Percentiles rank a stretch among this genome's conserved stretches.
phyloP scores from a whole-genome alignment of 345 rosid species.

The Clausena lansium region DNA sequence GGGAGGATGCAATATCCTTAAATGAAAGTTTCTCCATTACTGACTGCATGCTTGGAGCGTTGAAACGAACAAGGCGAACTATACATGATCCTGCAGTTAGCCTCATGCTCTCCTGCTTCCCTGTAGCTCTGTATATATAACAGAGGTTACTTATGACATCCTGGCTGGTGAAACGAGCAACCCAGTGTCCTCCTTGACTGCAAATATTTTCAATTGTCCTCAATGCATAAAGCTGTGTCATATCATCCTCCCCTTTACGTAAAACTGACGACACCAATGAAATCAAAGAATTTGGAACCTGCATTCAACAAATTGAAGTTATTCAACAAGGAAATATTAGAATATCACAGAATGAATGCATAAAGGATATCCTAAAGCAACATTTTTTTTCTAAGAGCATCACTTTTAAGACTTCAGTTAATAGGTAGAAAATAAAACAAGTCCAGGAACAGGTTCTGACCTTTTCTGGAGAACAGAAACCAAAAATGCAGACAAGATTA shows the following conservation, averaged over 20 bases:
- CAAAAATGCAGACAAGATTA: neutral
- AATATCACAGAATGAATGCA: conserved; percentile 6
- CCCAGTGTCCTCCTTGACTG: conserved; percentile 93
- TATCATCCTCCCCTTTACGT: conserved; percentile 95
- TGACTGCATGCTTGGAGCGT: conserved; percentile 69
- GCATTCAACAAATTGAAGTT: conserved; percentile 22
- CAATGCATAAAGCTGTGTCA: conserved; percentile 92
- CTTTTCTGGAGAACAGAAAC: neutral
- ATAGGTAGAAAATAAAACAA: neutral
- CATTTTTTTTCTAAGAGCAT: neutral
- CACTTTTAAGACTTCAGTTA: neutral
- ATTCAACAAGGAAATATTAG: neutral
- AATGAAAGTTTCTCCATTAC: conserved; percentile 75
- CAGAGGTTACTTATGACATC: conserved; percentile 85
- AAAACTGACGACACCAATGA: conserved; percentile 83
- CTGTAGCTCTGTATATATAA: conserved; percentile 78
- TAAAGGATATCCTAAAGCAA: conserved; percentile 7
- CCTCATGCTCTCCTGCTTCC: conserved; percentile 95
- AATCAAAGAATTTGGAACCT: conserved; percentile 95
- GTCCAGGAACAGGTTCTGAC: neutral
- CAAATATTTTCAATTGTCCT: conserved; percentile 93
- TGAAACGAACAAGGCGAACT: conserved; percentile 90
- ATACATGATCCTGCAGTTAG: conserved; percentile 97
- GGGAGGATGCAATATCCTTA: conserved; percentile 76
- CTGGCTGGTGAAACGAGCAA: conserved; percentile 83